Evolutionary conservation across 164 flowering plant species (phyloP), one percentile per base, ranked within the genome.

Genomic region (Magnolia officinalis): DNA sequence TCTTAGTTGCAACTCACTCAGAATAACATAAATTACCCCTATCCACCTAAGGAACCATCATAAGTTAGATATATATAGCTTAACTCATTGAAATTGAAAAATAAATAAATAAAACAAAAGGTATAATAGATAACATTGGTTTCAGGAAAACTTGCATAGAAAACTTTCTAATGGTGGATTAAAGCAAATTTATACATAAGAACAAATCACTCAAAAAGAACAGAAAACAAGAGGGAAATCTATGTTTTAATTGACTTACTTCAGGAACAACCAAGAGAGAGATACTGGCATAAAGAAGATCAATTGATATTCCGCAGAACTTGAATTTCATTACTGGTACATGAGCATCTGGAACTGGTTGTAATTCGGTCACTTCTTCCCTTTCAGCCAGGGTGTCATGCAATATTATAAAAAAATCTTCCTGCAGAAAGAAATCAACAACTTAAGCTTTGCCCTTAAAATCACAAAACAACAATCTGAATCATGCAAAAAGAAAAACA

Each of bases 251-350:
- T 14, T 50, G 1, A 84, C 96, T 89, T 80, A 92, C 99, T 67
- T 92, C 90, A 63, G 98, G 98, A 29, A 96, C 92, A 71, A 92
- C 94, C 85, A 90, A 80, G 19, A 84, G 87, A 50, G 94, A 89
- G 26, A 94, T 79, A 76, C 98, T 94, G 1, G 99, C 99, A 85
- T 94, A 96, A 66, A 96, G 92, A 73, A 96, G 96, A 85, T 96
- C 99, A 77, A 96, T 83, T 50, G 97, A 92, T 78, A 94, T 87
- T 55, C 98, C 98, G 16, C 83, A 82, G 77, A 91, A 87, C 84
- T 96, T 96, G 76, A 96, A 92, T 80, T 88, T 96, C 98, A 96
- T 92, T 24, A 96, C 98, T 6, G 99, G 99, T 18, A 96, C 99
- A 84, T 96, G 98, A 55, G 99, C 98, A 89, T 92, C 96, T 2